These are phyloP conservation scores for Cladorrhinum sp. DNA, from an alignment of 2,329 filamentous ascomycete species.

Conservation along the genomic window DNA sequence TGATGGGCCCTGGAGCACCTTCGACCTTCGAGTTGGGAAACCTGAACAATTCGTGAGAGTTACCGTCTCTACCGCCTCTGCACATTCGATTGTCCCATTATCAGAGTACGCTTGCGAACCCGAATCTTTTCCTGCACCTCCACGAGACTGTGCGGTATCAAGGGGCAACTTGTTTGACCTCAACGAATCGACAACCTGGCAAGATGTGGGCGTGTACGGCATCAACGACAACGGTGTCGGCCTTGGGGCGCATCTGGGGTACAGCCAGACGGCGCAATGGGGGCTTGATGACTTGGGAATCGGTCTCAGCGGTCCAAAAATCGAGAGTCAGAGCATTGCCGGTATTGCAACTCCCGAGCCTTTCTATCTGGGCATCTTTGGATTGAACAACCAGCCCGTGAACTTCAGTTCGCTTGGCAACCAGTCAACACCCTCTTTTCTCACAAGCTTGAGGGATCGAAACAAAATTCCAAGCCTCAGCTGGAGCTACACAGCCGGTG, in stretches of 20 bases:
- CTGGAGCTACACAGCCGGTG: conserved; percentile 43
- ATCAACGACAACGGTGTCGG: conserved; percentile 38
- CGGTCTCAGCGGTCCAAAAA: conserved; percentile 32
- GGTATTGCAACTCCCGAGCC: conserved; percentile 34
- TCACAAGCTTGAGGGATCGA: conserved; percentile 37
- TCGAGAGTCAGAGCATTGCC: conserved; percentile 34
- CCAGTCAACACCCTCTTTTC: conserved; percentile 34
- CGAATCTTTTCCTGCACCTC: conserved; percentile 32
- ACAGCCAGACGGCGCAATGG: conserved; percentile 30
- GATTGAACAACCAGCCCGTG: conserved; percentile 37
- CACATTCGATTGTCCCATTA: conserved; percentile 35
- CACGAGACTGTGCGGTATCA: conserved; percentile 34
- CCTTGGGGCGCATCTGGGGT: conserved; percentile 39
- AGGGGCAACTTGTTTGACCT: conserved; percentile 36
- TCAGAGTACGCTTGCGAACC: conserved; percentile 33
- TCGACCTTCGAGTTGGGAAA: conserved; percentile 37
- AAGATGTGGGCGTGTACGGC: conserved; percentile 31
- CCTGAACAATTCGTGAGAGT: conserved; percentile 37
- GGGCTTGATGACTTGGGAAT: conserved; percentile 31
- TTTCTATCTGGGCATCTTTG: conserved; percentile 41
- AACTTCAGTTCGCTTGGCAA: conserved; percentile 39
- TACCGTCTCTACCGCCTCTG: conserved; percentile 39
- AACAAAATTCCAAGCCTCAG: conserved; percentile 39
- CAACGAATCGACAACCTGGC: conserved; percentile 37
- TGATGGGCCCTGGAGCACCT: conserved; percentile 41